Conservation (phyloP, 2,329 filamentous ascomycete genomes). For the Ophiognomonia clavigignenti-juglandacearum region DNA sequence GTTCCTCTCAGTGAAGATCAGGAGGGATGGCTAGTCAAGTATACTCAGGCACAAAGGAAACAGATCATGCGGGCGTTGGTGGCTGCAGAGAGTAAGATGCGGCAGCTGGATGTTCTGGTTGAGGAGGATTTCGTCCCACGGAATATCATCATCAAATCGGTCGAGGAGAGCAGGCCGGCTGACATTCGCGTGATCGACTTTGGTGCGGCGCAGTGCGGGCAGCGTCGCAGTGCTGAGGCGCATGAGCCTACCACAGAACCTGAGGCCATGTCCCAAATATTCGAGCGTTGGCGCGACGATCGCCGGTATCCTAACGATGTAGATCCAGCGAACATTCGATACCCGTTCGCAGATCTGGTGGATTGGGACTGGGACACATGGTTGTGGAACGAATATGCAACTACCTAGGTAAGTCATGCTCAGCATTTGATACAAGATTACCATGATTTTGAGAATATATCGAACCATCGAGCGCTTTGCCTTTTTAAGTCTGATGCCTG, state of each 20-base stretch:
- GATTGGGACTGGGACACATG: background rate
- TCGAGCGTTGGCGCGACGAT: background rate
- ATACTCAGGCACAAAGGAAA: background rate
- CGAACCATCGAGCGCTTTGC: no score
- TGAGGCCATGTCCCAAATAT: background rate
- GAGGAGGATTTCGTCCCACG: background rate
- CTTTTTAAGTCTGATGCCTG: no score
- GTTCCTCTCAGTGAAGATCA: background rate
- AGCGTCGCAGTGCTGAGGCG: background rate
- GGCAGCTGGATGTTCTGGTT: background rate
- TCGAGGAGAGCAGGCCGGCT: background rate
- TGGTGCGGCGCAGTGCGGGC: background rate
- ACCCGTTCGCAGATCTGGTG: background rate
- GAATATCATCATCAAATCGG: background rate
- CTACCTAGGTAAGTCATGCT: no score
- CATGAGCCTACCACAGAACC: background rate
- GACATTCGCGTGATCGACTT: background rate
- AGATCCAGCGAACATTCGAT: background rate
- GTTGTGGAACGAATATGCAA: background rate
- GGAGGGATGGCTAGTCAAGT: background rate
- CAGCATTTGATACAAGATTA: no score
- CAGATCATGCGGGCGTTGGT: background rate
- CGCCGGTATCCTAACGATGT: background rate
- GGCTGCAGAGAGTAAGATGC: background rate
- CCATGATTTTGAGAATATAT: no score